Evolutionary conservation across 352 stramenopile species (phyloP), one percentile per base, ranked within the genome.

Genomic region (Phytophthora pisi): DNA sequence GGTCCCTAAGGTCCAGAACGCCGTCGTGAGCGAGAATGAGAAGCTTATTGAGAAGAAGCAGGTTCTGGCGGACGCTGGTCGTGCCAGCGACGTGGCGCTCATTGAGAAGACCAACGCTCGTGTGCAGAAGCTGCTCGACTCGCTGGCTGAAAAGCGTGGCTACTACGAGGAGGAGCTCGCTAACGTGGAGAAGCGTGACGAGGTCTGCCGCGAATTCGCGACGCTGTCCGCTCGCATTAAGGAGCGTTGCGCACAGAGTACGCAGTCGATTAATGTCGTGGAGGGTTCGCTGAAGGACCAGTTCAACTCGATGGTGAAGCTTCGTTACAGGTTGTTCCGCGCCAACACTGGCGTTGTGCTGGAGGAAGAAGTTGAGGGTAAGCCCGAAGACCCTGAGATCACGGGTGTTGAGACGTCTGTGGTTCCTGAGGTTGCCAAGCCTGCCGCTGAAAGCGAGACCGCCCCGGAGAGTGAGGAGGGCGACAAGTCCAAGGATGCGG

Each of bases 11-110:
- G 84, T 92, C 5, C 81, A 93, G 24, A 78, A 82, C 15, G 73
- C 77, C 1, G 77, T 91, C 5, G 82, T 92, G 56, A 81, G 72
- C 49, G 86, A 91, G 61, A 92, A 93, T 55, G 82, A 93, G 30
- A 93, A 95, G 74, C 70, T 97, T 20, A 73, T 90, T 30, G 66
- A 90, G 54, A 96, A 97, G 78, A 92, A 91, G 57, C 68, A 85
- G 0, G 76, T 87, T 11, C 59, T 97, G 9, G 83, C 69, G 8
- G 70, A 86, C 28, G 82, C 84, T 53, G 78, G 81, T 34, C 85
- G 82, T 9, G 69, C 75, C 10, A 81, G 36, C 26, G 86, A 96
- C 23, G 74, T 93, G 11, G 72, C 74, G 7, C 61, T 92, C 9
- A 92, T 96, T 49, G 88, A 96, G 24, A 90, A 90, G 64, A 85